Evolutionary conservation across 106 monocot species (phyloP), one percentile per base, ranked within the genome.

Genomic region (Xerophyta viscosa): DNA sequence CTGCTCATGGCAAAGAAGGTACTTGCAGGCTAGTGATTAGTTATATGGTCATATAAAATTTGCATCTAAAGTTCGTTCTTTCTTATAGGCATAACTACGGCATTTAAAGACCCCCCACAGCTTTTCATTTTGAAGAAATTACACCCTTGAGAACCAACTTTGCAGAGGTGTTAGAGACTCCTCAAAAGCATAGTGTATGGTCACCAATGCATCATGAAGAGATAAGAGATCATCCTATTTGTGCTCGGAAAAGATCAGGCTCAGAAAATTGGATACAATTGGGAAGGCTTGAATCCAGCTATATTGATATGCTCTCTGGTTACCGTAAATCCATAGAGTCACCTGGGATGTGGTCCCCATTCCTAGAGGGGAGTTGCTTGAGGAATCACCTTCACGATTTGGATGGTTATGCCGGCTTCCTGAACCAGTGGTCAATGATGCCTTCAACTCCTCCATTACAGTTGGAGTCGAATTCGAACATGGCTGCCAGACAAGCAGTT

Each of bases 71-170:
- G 24, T 11, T 20, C 0, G 13, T 45, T 37, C 48, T 61, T 19
- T n/a, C n/a, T n/a, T n/a, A 29, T 50, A 74, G 70, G 56, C 5
- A 27, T 60, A 36, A 30, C 56, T 20, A 82, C 72, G 51, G 36
- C 36, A 21, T 53, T 52, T 54, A 24, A 15, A 18, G 65, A 77
- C 11, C 50, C 64, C n/a, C n/a, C 24, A 46, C 67, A 41, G 74
- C 68, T 42, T 41, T 60, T 45, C 80, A 72, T 59, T 72, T 67
- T 50, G 77, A 74, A 65, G 81, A 87, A 30, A 30, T 42, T 12
- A 31, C 27, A 26, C 46, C 33, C 39, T 43, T 65, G 48, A 71
- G 58, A 53, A 76, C 41, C 58, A 78, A 64, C 31, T 53, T 74
- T 37, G 29, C 68, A 12, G 73, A 71, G 36, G 65, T 72, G 15